Conservation (phyloP, 208 protist genomes). For the Vickermania spadyakhi region DNA sequence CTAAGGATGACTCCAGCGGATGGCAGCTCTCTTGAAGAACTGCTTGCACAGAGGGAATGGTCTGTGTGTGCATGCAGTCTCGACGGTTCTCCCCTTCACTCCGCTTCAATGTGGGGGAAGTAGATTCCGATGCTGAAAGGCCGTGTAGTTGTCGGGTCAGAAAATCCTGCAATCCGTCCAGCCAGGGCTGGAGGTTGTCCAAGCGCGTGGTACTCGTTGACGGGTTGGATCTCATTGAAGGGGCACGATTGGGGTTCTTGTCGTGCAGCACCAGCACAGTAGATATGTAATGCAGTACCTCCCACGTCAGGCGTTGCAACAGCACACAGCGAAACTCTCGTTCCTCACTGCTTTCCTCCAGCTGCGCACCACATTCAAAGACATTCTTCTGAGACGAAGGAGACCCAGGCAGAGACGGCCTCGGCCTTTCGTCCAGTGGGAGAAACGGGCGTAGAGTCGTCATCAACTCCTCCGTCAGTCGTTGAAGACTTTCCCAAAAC, state of each 20-base stretch:
- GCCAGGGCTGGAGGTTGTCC: not conserved
- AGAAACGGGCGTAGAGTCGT: not conserved
- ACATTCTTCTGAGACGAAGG: not conserved
- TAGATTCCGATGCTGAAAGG: too few relatives aligned
- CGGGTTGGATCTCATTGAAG: too few relatives aligned
- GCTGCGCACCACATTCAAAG: too few relatives aligned
- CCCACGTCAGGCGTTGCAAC: not conserved
- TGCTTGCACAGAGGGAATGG: not conserved
- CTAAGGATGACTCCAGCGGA: too few relatives aligned
- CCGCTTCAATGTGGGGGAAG: too few relatives aligned
- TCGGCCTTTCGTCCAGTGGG: too few relatives aligned
- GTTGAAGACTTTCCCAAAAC: not conserved
- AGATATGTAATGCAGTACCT: not conserved
- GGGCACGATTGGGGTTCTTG: too few relatives aligned
- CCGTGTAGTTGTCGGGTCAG: not conserved
- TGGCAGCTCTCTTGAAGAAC: not conserved
- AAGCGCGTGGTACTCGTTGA: too few relatives aligned
- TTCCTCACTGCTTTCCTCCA: too few relatives aligned
- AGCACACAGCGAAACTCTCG: not conserved
- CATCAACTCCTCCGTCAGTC: not conserved
- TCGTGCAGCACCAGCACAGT: not conserved
- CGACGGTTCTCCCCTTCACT: too few relatives aligned
- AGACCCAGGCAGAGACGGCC: not conserved
- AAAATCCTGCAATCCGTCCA: not conserved
- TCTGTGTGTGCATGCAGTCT: too few relatives aligned